phyloP scores from a whole-genome alignment of 2,329 filamentous ascomycete species.

The Kalaharituber pfeilii region DNA sequence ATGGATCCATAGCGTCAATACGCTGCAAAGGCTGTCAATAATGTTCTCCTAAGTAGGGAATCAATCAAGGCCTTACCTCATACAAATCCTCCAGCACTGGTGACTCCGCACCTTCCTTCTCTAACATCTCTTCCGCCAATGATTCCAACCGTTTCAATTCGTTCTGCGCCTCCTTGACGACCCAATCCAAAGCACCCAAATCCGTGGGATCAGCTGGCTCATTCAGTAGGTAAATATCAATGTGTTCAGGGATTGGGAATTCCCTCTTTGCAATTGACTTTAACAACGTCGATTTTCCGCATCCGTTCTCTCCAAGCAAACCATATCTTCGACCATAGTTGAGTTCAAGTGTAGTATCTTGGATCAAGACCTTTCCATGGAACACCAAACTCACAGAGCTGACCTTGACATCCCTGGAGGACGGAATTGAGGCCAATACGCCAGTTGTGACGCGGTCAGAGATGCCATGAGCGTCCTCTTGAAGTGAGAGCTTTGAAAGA shows the following conservation, averaged over 20 bases:
- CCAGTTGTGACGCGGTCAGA: slow-evolving; percentile 97
- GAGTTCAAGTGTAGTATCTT: slow-evolving; percentile 82
- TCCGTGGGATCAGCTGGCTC: slow-evolving; percentile 85
- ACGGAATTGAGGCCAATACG: slow-evolving; percentile 68
- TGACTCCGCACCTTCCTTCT: slow-evolving; percentile 80
- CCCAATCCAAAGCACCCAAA: slow-evolving; percentile 87
- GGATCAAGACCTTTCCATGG: slow-evolving; percentile 92
- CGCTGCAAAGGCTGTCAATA: slow-evolving; percentile 41
- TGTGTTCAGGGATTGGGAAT: slow-evolving; percentile 84
- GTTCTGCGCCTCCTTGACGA: slow-evolving; percentile 81
- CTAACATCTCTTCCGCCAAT: slow-evolving; percentile 73
- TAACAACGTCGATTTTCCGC: slow-evolving; percentile 93
- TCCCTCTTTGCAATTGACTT: slow-evolving; percentile 89
- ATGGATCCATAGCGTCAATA: slow-evolving; percentile 97
- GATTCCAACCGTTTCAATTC: slow-evolving; percentile 83
- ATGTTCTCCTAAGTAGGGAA: background rate
- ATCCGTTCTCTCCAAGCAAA: slow-evolving; percentile 94
- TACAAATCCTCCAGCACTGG: slow-evolving; percentile 86
- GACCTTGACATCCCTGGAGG: slow-evolving; percentile 93
- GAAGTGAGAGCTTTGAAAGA: slow-evolving; percentile 60
- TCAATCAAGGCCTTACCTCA: slow-evolving; percentile 48
- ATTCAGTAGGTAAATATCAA: slow-evolving; percentile 97
- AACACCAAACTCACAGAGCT: slow-evolving; percentile 85
- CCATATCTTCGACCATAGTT: slow-evolving; percentile 87
- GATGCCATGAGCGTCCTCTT: slow-evolving; percentile 90